Conservation (phyloP, 2,329 filamentous ascomycete species). For the Teratosphaeria gauchensis region DNA sequence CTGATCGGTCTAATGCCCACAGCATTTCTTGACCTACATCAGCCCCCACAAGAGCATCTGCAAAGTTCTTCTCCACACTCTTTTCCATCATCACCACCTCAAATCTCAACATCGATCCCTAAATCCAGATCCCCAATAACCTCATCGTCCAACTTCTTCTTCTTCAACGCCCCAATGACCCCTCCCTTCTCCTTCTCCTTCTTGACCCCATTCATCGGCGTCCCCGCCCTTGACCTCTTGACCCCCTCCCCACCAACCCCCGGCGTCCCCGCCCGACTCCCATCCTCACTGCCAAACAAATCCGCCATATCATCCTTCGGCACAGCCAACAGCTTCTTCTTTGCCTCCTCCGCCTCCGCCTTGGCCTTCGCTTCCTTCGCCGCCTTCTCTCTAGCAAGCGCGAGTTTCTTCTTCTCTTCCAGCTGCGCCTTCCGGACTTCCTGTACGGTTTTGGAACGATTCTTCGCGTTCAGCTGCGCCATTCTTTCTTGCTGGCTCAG, state of each 20-base stretch:
- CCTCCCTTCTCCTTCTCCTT: constrained; percentile 42
- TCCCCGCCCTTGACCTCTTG: constrained; percentile 32
- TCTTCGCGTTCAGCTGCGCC: constrained; percentile 72
- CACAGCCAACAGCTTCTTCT: constrained; percentile 32
- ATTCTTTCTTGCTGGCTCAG: constrained; percentile 54
- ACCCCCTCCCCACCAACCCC: constrained; percentile 34
- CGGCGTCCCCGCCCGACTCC: constrained; percentile 41
- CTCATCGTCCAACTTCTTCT: constrained; percentile 78
- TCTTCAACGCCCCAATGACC: constrained; percentile 33
- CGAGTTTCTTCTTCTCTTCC: constrained; percentile 49
- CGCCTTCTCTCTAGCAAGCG: constrained; percentile 43
- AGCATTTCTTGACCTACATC: too few species aligned
- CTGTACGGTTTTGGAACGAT: constrained; percentile 75
- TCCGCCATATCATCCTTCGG: constrained; percentile 35
- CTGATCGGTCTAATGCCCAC: too few species aligned
- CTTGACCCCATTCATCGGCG: constrained; percentile 20
- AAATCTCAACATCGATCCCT: constrained; percentile 86
- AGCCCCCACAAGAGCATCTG: too few species aligned
- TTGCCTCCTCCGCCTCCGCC: constrained; percentile 44
- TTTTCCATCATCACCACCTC: constrained; percentile 8
- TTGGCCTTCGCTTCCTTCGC: constrained; percentile 40
- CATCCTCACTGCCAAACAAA: constrained; percentile 33
- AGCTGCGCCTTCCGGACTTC: constrained; percentile 85
- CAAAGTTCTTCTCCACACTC: too few species aligned
- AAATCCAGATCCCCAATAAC: constrained; percentile 82